These are phyloP conservation scores for Gaertneriomyces sp. DNA, from an alignment of 192 early-diverging fungal genomes.

Conservation along the genomic window DNA sequence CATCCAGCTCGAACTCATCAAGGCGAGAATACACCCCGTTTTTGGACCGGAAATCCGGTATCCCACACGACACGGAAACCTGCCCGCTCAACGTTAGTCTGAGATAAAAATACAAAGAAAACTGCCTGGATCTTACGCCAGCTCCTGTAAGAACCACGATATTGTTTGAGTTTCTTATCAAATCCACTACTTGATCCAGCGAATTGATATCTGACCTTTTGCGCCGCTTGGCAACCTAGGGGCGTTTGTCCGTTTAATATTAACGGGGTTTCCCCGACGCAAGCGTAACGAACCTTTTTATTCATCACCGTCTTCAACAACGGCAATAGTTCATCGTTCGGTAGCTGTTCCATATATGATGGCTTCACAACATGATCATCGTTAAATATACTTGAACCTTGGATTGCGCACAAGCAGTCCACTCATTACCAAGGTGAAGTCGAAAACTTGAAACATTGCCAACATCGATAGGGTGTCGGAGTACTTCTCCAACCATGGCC, in stretches of 20 bases:
- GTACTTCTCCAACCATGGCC: constrained; percentile 67
- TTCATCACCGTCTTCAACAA: constrained; percentile 24
- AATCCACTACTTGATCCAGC: constrained; percentile 52
- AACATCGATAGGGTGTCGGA: constrained; percentile 46
- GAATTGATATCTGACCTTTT: constrained; percentile 54
- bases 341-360: background rate
- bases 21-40: constrained; percentile 87
- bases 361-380: background rate
- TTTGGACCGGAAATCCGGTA: constrained; percentile 94
- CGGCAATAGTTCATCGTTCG: constrained; percentile 27
- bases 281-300: constrained; percentile 17
- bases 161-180: constrained; percentile 54
- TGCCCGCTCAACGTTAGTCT: constrained; percentile 8
- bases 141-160: constrained; percentile 93
- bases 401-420: background rate
- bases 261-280: background rate
- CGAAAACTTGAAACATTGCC: constrained; percentile 65
- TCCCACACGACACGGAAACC: constrained; percentile 90
- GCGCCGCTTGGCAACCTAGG: constrained; percentile 31
- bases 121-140: constrained; percentile 46
- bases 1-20: constrained; percentile 79
- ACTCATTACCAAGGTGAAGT: constrained; percentile 33
- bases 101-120: background rate
- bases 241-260: background rate
- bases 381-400: background rate